These are phyloP conservation scores for Phytophthora nicotianae DNA, from an alignment of 352 stramenopile genomes.

Conservation along the genomic window DNA sequence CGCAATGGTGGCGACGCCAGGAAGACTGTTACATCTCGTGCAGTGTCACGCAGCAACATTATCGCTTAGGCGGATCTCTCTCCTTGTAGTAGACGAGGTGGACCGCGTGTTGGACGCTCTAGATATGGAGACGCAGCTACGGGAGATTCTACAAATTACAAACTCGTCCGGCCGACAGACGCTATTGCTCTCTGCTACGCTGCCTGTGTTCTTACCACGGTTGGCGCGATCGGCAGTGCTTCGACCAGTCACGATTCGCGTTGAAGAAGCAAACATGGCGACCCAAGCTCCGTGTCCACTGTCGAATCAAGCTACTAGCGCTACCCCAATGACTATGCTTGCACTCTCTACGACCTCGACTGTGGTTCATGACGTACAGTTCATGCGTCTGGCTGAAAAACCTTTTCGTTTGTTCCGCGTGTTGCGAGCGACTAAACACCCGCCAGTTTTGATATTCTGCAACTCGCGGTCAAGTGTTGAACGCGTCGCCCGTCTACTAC, in stretches of 20 bases:
- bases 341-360: constrained; percentile 29
- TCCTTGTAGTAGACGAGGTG: constrained; percentile 95
- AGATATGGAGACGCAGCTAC: constrained; percentile 93
- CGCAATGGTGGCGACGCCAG: constrained; percentile 60
- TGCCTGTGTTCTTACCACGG: constrained; percentile 89
- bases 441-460: constrained; percentile 97
- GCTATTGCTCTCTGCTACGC: constrained; percentile 95
- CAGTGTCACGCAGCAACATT: constrained; percentile 28
- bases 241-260: constrained; percentile 91
- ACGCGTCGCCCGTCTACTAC: constrained; percentile 91
- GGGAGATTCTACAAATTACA: constrained; percentile 90
- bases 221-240: constrained; percentile 94
- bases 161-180: constrained; percentile 76
- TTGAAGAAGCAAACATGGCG: constrained; percentile 57
- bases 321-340: constrained; percentile 6
- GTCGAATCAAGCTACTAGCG: background rate
- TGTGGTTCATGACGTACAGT: constrained; percentile 92
- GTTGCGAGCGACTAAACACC: constrained; percentile 77
- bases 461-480: constrained; percentile 96
- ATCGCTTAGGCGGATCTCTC: constrained; percentile 39
- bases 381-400: constrained; percentile 58
- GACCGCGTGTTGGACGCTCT: constrained; percentile 94
- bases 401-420: constrained; percentile 45
- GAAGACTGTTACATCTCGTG: constrained; percentile 60
- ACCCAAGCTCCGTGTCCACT: constrained; percentile 1